phyloP scores from a whole-genome alignment of 2,329 filamentous ascomycete genomes.

The Simplicillium sp. region DNA sequence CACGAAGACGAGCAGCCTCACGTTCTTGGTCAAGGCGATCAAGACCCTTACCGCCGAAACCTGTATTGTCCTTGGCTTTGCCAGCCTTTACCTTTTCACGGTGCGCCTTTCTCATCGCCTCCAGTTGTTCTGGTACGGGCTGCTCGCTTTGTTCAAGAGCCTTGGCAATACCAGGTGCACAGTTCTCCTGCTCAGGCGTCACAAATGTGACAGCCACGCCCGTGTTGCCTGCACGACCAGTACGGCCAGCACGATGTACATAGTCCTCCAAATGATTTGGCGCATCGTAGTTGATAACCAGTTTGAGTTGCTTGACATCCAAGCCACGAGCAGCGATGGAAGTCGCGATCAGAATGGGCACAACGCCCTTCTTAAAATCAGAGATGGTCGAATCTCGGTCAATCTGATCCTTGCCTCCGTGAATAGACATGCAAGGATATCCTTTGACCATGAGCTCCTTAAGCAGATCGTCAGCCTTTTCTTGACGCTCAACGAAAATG shows the following conservation, averaged over 20 bases:
- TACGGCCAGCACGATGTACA: conserved; percentile 87
- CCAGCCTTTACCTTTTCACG: conserved; percentile 86
- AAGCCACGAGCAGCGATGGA: conserved; percentile 91
- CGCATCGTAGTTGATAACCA: conserved; percentile 92
- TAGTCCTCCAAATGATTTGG: conserved; percentile 96
- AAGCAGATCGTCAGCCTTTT: conserved; percentile 73
- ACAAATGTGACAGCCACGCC: conserved; percentile 93
- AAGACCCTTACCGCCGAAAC: conserved; percentile 91
- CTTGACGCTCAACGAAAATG: conserved; percentile 87
- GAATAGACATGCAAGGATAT: conserved; percentile 87
- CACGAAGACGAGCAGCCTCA: conserved; percentile 74
- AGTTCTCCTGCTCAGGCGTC: conserved; percentile 84
- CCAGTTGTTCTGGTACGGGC: conserved; percentile 61
- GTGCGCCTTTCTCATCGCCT: conserved; percentile 62
- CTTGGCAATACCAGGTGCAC: conserved; percentile 78
- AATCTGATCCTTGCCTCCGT: conserved; percentile 87
- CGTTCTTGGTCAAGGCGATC: conserved; percentile 87
- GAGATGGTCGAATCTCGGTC: conserved; percentile 87
- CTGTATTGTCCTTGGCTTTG: conserved; percentile 79
- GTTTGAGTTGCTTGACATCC: conserved; percentile 90
- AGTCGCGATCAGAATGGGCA: conserved; percentile 86
- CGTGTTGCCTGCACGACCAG: conserved; percentile 86
- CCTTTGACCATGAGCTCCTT: conserved; percentile 74
- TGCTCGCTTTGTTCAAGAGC: conserved; percentile 89
- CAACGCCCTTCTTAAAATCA: conserved; percentile 86